Percentiles rank a stretch among this genome's conserved stretches.
Evolutionary conservation across 345 rosid genomes (phyloP).

Genomic region (Hibiscus syriacus): DNA sequence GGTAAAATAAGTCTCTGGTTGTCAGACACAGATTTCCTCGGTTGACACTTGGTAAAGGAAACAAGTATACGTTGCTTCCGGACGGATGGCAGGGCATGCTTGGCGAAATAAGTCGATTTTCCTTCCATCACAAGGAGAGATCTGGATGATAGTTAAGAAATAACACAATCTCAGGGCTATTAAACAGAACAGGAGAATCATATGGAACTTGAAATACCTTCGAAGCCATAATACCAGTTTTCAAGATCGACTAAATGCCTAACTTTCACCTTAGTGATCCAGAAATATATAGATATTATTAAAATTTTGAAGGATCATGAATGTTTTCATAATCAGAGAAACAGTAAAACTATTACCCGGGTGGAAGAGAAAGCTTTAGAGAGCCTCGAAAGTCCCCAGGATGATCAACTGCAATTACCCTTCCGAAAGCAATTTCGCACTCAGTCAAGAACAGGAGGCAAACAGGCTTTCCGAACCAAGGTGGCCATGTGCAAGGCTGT

Average conservation of each 20-base stretch:
- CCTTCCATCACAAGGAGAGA: constrained; percentile 72
- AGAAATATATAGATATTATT: not conserved
- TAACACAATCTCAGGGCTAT: not conserved
- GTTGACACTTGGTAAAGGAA: constrained; percentile 62
- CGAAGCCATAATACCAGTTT: not conserved
- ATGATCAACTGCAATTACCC: constrained; percentile 43
- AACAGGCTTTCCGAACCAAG: constrained; percentile 80
- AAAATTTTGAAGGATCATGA: not conserved
- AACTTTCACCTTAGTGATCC: not conserved
- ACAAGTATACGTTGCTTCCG: constrained; percentile 69
- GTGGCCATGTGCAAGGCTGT: constrained; percentile 61
- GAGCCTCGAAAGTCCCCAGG: constrained; percentile 86
- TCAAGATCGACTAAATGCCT: not conserved
- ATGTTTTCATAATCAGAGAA: not conserved
- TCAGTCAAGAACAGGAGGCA: constrained; percentile 65
- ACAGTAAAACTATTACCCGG: constrained; percentile 51
- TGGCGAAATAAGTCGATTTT: constrained; percentile 64
- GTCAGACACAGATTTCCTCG: constrained; percentile 35
- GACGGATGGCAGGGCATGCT: constrained; percentile 61
- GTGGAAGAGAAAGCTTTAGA: constrained; percentile 65
- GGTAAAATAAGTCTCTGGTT: constrained; percentile 29
- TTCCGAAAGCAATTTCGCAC: constrained; percentile 76
- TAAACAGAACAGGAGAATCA: not conserved
- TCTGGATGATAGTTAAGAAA: constrained; percentile 28
- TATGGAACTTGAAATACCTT: not conserved